A percentile compares a stretch with the other conserved stretches of the same genome.
phyloP scores from a whole-genome alignment of 1,284 basidiomycete species.

The Trametes versicolor region DNA sequence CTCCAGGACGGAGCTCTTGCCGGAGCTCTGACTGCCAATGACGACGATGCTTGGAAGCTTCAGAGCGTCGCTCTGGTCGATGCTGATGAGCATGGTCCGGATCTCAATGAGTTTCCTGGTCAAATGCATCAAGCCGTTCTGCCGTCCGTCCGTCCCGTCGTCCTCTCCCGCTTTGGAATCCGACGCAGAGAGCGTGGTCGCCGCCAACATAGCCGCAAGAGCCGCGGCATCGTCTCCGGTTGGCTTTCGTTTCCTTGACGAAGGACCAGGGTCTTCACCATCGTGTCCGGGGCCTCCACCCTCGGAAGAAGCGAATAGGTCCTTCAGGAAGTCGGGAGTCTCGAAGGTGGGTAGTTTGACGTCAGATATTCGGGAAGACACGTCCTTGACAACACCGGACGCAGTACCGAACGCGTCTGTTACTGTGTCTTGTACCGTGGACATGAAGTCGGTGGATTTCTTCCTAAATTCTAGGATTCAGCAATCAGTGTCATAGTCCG shows the following conservation, averaged over 20 bases:
- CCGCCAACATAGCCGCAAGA: conserved; percentile 78
- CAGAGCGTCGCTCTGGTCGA: conserved; percentile 94
- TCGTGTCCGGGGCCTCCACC: conserved; percentile 42
- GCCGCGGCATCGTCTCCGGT: conserved; percentile 63
- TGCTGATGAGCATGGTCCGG: conserved; percentile 90
- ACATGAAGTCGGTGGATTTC: conserved; percentile 72
- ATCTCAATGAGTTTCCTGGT: conserved; percentile 98
- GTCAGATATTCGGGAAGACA: conserved; percentile 64
- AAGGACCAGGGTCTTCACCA: conserved; percentile 39
- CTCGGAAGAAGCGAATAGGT: conserved; percentile 62
- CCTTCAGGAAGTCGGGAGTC: conserved; percentile 77
- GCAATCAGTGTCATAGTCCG: neutral
- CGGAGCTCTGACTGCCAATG: conserved; percentile 97
- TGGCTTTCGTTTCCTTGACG: conserved; percentile 56
- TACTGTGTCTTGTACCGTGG: conserved; percentile 72
- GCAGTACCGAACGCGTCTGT: conserved; percentile 73
- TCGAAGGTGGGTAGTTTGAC: conserved; percentile 75
- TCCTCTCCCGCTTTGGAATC: conserved; percentile 59
- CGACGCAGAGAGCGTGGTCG: conserved; percentile 77
- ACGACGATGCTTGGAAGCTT: conserved; percentile 98
- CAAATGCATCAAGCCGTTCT: conserved; percentile 88
- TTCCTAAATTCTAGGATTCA: conserved; percentile 70
- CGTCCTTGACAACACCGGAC: conserved; percentile 68
- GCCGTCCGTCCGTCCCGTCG: conserved; percentile 54
- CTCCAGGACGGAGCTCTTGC: conserved; percentile 97